phyloP scores from a whole-genome alignment of 306 rosid species.

The Cucumis melo region DNA sequence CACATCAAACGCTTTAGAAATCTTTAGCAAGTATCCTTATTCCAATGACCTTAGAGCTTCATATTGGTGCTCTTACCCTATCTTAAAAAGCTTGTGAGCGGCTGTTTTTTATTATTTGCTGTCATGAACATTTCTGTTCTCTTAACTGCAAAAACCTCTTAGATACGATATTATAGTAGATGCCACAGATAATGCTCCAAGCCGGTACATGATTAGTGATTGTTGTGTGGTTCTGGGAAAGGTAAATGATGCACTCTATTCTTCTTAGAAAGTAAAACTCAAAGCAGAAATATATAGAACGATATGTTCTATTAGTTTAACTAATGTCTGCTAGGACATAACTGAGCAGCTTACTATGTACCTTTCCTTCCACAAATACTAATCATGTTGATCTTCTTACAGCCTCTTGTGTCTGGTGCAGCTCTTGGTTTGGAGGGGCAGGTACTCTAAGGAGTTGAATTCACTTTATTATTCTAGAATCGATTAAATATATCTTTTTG shows the following conservation, averaged over 20 bases:
- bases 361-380: background rate
- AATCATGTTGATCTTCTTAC: conserved; percentile 20
- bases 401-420: conserved; percentile 99
- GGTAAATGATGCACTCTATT: conserved; percentile 31
- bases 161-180: conserved; percentile 82
- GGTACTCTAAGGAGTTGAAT: conserved; percentile 29
- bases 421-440: conserved; percentile 98
- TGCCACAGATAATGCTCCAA: conserved; percentile 97
- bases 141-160: conserved; percentile 26
- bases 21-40: conserved; percentile 68
- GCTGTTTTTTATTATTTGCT: background rate
- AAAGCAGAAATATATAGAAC: background rate
- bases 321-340: background rate
- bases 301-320: background rate
- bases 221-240: conserved; percentile 93
- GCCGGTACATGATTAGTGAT: conserved; percentile 88
- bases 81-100: background rate
- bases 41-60: background rate
- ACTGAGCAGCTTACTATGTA: background rate
- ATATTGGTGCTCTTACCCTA: background rate
- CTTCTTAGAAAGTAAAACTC: background rate
- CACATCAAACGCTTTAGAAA: conserved; percentile 74
- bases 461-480: background rate
- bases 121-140: conserved; percentile 11
- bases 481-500: background rate